Conservation (phyloP, 1,139 yeast genomes). For the Debaryomyces udenii region DNA sequence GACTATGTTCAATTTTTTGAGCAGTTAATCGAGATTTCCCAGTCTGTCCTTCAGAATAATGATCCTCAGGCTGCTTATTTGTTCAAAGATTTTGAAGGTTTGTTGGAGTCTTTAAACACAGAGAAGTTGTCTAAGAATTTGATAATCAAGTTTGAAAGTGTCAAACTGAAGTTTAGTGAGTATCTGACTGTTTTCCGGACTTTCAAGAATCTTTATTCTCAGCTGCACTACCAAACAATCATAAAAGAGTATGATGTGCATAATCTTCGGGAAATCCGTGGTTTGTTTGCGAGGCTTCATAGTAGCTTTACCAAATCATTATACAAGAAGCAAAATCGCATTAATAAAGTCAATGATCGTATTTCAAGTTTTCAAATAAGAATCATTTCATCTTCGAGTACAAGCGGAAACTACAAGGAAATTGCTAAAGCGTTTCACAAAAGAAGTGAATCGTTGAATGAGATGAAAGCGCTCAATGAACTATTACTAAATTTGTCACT, state of each 20-base stretch:
- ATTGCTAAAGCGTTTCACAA: conserved; percentile 7
- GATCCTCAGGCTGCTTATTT: conserved; percentile 6
- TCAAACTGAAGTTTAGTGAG: neutral
- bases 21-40: conserved; percentile 11
- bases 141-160: neutral
- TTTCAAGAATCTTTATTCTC: conserved; percentile 1
- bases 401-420: conserved; percentile 2
- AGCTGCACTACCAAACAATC: neutral
- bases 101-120: conserved; percentile 9
- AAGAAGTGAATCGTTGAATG: conserved; percentile 8
- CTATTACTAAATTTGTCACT: conserved; percentile 7
- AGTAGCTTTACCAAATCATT: conserved; percentile 11
- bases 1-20: conserved; percentile 14
- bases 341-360: conserved; percentile 5
- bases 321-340: conserved; percentile 5
- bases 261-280: conserved; percentile 6
- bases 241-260: conserved; percentile 8
- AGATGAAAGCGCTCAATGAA: conserved; percentile 7
- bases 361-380: conserved; percentile 7
- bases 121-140: neutral
- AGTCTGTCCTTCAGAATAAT: conserved; percentile 6
- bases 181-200: conserved; percentile 4
- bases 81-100: conserved; percentile 11
- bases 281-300: conserved; percentile 13
- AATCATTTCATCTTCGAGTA: neutral